phyloP scores from a whole-genome alignment of 306 rosid genomes.

The Acacia acuminata region DNA sequence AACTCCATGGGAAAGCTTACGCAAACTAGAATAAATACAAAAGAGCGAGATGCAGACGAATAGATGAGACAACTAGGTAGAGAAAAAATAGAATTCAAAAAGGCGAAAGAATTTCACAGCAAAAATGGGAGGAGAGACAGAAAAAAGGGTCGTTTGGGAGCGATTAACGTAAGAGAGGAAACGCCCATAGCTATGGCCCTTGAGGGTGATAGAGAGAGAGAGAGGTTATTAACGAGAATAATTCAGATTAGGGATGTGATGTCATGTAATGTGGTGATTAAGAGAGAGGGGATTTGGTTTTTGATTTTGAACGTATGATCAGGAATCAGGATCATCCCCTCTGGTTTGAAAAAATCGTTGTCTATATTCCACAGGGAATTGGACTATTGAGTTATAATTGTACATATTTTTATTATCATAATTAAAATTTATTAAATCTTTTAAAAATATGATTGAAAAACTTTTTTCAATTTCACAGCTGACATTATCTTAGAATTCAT shows the following conservation, averaged over 20 bases:
- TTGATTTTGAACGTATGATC: not conserved
- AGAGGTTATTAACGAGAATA: not conserved
- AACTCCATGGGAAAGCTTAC: constrained; percentile 30
- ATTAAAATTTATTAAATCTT: too few species aligned
- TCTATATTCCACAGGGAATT: too few species aligned
- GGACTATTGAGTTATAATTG: too few species aligned
- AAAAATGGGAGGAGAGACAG: not conserved
- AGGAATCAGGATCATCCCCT: too few species aligned
- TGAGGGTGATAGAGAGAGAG: not conserved
- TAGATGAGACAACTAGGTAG: not conserved
- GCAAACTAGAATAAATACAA: not conserved
- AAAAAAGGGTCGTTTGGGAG: constrained; percentile 39
- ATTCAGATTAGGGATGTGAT: not conserved
- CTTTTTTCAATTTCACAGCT: too few species aligned
- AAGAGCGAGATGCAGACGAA: not conserved
- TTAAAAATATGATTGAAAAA: too few species aligned
- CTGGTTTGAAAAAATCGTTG: too few species aligned
- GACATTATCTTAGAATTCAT: too few species aligned
- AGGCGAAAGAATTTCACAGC: not conserved
- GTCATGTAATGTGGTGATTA: not conserved
- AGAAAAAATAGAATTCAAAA: not conserved
- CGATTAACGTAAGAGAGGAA: constrained; percentile 41
- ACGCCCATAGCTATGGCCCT: constrained; percentile 49
- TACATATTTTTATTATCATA: too few species aligned
- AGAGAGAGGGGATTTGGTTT: too few species aligned